phyloP scores from a whole-genome alignment of 140 eudicot species.

The Stevia rebaudiana region DNA sequence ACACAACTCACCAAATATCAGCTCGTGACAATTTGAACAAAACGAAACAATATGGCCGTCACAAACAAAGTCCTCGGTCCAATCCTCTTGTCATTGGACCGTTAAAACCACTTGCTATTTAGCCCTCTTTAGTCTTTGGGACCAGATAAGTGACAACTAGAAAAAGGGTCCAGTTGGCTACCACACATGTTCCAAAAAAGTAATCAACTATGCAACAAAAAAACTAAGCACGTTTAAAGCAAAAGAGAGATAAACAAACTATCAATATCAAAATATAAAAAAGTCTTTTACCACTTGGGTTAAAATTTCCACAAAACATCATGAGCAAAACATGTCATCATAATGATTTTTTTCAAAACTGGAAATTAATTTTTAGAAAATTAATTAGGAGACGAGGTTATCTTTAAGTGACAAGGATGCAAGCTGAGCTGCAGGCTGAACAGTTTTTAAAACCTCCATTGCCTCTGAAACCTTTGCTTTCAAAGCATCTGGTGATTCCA shows the following conservation, averaged over 20 bases:
- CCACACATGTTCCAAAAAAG: not conserved
- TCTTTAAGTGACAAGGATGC: slow-evolving; percentile 48
- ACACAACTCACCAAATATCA: no score
- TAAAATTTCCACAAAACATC: slow-evolving; percentile 6
- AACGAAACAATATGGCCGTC: no score
- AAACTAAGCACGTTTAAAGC: not conserved
- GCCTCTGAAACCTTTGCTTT: slow-evolving; percentile 67
- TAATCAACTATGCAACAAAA: not conserved
- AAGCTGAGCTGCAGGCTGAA: slow-evolving; percentile 52
- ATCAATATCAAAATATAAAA: not conserved
- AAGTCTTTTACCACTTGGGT: not conserved
- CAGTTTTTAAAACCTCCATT: slow-evolving; percentile 56
- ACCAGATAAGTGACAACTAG: not conserved
- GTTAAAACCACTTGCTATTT: not conserved
- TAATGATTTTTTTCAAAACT: not conserved
- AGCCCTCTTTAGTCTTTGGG: not conserved
- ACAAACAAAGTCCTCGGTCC: not conserved
- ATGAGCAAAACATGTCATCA: not conserved
- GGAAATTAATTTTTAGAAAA: not conserved
- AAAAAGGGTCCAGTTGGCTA: not conserved
- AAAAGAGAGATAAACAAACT: no score
- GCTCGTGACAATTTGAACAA: no score
- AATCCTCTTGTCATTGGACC: not conserved
- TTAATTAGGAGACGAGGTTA: slow-evolving; percentile 42
- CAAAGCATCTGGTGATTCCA: slow-evolving; percentile 65